These are phyloP conservation scores for Caloboletus firmus DNA, from an alignment of 1,284 basidiomycete species.

Conservation along the genomic window DNA sequence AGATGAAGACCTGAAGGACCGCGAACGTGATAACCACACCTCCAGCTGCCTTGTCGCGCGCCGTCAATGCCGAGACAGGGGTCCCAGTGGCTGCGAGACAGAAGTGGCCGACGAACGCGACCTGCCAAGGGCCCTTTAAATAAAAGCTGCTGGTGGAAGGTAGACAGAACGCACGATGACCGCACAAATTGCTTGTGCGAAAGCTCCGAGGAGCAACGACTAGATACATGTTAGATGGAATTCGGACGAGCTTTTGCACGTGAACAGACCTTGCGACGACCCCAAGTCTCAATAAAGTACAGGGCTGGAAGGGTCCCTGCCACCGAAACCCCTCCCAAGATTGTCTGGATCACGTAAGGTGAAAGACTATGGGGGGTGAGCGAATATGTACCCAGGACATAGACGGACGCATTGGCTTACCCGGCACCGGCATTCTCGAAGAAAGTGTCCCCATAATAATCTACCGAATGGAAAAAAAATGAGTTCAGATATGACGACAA, in stretches of 20 bases:
- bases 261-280: constrained; percentile 52
- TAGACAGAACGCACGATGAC: constrained; percentile 48
- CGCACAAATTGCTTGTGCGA: constrained; percentile 61
- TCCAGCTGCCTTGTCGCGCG: constrained; percentile 47
- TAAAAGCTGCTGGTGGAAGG: constrained; percentile 3
- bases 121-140: constrained; percentile 34
- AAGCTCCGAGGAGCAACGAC: constrained; percentile 67
- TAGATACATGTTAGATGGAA: constrained; percentile 22
- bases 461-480: constrained; percentile 32
- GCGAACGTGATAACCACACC: constrained; percentile 59
- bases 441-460: constrained; percentile 82
- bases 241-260: not conserved
- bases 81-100: constrained; percentile 49
- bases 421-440: constrained; percentile 73
- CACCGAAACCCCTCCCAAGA: constrained; percentile 69
- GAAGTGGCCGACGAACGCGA: constrained; percentile 72
- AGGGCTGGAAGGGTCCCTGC: constrained; percentile 65
- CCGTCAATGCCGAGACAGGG: constrained; percentile 40
- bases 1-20: constrained; percentile 58
- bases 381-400: not conserved
- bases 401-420: constrained; percentile 33
- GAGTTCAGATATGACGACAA: not conserved
- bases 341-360: constrained; percentile 72
- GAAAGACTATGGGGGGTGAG: constrained; percentile 44
- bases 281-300: constrained; percentile 65